phyloP scores from a whole-genome alignment of 2,329 filamentous ascomycete genomes.

The Fusarium austroafricanum region DNA sequence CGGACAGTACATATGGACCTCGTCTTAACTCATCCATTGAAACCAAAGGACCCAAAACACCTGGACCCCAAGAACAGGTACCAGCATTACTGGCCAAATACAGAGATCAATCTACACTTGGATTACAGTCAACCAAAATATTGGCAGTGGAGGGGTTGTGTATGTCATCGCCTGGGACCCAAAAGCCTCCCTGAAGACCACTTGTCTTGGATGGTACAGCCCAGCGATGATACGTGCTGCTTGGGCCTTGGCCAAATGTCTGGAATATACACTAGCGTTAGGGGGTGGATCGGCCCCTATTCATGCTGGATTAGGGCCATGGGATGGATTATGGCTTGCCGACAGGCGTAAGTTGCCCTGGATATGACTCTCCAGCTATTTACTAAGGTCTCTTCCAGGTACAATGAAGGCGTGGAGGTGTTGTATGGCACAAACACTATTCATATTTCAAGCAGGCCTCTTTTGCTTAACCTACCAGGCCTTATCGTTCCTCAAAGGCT shows the following conservation, averaged over 20 bases:
- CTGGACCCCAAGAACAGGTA: not conserved
- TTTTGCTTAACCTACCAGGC: not conserved
- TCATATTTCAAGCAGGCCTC: not conserved
- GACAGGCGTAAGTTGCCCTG: not conserved
- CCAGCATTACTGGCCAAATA: not conserved
- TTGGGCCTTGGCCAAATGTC: not conserved
- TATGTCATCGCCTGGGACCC: slow-evolving; percentile 2
- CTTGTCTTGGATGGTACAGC: too few species aligned
- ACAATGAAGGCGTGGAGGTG: not conserved
- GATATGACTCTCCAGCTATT: not conserved
- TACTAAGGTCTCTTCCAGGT: not conserved
- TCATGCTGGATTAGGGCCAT: slow-evolving; percentile 2
- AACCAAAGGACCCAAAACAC: rapidly evolving
- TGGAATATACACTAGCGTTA: too few species aligned
- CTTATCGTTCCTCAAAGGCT: not conserved
- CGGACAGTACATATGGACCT: not conserved
- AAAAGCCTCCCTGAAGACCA: too few species aligned
- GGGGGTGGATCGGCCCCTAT: too few species aligned
- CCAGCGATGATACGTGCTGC: not conserved
- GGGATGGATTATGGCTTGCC: slow-evolving; percentile 3
- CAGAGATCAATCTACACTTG: rapidly evolving
- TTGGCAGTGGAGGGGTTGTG: slow-evolving; percentile 17
- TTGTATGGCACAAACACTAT: slow-evolving; percentile 7
- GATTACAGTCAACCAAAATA: not conserved
- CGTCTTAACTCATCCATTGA: not conserved